These are phyloP conservation scores for Amanita pseudoporphyria DNA, from an alignment of 768 basidiomycete genomes.

Conservation along the genomic window DNA sequence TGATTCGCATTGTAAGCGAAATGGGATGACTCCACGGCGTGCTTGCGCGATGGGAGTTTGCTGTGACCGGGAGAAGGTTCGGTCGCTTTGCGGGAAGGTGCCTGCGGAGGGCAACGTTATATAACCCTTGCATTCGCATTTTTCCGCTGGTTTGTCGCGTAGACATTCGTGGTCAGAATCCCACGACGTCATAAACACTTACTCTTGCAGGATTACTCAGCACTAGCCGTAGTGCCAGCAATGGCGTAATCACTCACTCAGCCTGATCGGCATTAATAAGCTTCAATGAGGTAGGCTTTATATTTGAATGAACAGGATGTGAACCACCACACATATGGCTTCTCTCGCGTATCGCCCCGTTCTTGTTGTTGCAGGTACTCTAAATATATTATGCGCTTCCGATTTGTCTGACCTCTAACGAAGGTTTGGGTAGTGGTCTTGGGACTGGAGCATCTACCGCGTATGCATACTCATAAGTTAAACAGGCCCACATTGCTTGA, in stretches of 20 bases:
- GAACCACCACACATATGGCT: too few relatives aligned
- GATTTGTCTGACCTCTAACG: background rate
- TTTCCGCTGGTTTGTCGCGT: background rate
- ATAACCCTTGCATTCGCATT: background rate
- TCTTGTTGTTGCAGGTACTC: constrained; percentile 48
- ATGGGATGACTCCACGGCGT: constrained; percentile 36
- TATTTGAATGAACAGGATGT: too few relatives aligned
- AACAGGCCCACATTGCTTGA: background rate
- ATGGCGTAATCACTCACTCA: too few relatives aligned
- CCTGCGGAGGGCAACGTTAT: constrained; percentile 16
- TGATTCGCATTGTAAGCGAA: constrained; percentile 44
- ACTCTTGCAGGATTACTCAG: background rate
- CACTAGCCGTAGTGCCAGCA: background rate
- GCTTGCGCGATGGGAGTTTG: constrained; percentile 32
- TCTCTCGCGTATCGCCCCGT: constrained; percentile 34
- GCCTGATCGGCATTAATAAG: too few relatives aligned
- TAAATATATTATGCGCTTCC: background rate
- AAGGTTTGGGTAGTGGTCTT: constrained; percentile 35
- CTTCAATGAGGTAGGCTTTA: too few relatives aligned
- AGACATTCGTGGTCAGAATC: too few relatives aligned
- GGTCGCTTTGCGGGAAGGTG: constrained; percentile 44
- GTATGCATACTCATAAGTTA: constrained; percentile 25
- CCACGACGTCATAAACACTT: background rate
- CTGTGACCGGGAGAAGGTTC: constrained; percentile 31
- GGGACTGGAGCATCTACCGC: constrained; percentile 53